These are phyloP conservation scores for Beauveria varroae DNA, from an alignment of 2,329 filamentous ascomycete species.

Conservation along the genomic window DNA sequence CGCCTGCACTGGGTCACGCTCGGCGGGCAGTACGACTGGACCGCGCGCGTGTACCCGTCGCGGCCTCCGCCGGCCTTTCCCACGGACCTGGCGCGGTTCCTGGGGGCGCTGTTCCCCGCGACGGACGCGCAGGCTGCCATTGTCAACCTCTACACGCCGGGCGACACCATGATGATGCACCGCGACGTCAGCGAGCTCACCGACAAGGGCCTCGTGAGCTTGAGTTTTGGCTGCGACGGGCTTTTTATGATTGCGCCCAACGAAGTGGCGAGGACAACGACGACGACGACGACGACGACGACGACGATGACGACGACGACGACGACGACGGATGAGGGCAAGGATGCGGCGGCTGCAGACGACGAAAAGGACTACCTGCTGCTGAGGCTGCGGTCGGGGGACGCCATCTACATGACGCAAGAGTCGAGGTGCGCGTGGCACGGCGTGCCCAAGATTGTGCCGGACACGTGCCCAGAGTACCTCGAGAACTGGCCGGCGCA, in stretches of 20 bases:
- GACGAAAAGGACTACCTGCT: slow-evolving; percentile 43
- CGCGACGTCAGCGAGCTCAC: slow-evolving; percentile 87
- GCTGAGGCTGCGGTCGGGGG: slow-evolving; percentile 70
- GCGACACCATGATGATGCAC: slow-evolving; percentile 87
- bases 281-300: slow-evolving; percentile 12
- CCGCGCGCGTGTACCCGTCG: slow-evolving; percentile 68
- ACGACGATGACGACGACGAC: slow-evolving; percentile 12
- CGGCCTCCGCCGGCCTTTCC: slow-evolving; percentile 67
- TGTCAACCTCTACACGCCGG: slow-evolving; percentile 84
- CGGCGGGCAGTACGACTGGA: slow-evolving; percentile 96
- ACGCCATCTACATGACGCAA: slow-evolving; percentile 83
- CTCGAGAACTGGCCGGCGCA: slow-evolving; percentile 66
- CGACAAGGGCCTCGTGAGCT: slow-evolving; percentile 68
- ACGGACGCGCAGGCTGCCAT: slow-evolving; percentile 85
- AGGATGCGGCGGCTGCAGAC: slow-evolving; percentile 17
- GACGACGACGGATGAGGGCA: slow-evolving; percentile 31
- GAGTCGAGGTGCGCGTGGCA: slow-evolving; percentile 87
- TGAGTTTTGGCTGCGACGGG: slow-evolving; percentile 85
- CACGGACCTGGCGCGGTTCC: slow-evolving; percentile 57
- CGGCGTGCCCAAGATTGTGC: slow-evolving; percentile 80
- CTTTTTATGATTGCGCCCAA: slow-evolving; percentile 77
- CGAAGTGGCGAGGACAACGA: slow-evolving; percentile 14
- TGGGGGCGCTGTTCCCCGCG: slow-evolving; percentile 64
- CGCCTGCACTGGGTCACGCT: slow-evolving; percentile 91
- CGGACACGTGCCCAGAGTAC: slow-evolving; percentile 68